These are phyloP conservation scores for Pseudoturritis turrita DNA, from an alignment of 345 rosid genomes.

Conservation along the genomic window DNA sequence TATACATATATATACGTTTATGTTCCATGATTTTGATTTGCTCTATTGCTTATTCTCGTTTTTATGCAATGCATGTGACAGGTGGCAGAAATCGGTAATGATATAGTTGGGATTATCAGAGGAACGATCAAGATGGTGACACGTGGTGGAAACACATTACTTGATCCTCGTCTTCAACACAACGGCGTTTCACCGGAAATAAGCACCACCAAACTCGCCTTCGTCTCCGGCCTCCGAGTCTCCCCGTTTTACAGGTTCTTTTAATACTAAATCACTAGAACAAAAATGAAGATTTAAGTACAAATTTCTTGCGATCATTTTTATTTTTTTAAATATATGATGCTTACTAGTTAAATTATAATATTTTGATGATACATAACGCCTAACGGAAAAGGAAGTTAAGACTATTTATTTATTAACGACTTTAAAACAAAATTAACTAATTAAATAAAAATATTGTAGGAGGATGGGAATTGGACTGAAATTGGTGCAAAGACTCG, in stretches of 20 bases:
- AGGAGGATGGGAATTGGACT: conserved; percentile 95
- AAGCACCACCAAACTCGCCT: conserved; percentile 72
- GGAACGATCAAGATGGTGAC: conserved; percentile 94
- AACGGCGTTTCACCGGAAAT: conserved; percentile 3
- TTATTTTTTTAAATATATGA: background rate
- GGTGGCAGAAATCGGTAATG: conserved; percentile 80
- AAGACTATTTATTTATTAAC: background rate
- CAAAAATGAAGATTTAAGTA: background rate
- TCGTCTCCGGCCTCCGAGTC: conserved; percentile 88
- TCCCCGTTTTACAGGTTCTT: conserved; percentile 84
- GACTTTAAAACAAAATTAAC: background rate
- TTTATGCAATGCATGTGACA: conserved; percentile 28
- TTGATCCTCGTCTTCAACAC: background rate
- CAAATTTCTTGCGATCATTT: background rate
- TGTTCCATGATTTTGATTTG: background rate
- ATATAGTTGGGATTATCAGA: conserved; percentile 85
- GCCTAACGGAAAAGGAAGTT: conserved; percentile 17
- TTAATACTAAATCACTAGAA: background rate
- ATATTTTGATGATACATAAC: conserved; percentile 16
- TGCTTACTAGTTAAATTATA: conserved; percentile 2
- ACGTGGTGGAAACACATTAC: conserved; percentile 52
- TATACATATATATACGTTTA: conserved; percentile 19
- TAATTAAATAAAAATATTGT: background rate
- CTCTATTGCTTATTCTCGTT: background rate
- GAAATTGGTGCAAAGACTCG: conserved; percentile 58